Conservation (phyloP, 2,329 filamentous ascomycete species). For the Taxawa tesnikishii region DNA sequence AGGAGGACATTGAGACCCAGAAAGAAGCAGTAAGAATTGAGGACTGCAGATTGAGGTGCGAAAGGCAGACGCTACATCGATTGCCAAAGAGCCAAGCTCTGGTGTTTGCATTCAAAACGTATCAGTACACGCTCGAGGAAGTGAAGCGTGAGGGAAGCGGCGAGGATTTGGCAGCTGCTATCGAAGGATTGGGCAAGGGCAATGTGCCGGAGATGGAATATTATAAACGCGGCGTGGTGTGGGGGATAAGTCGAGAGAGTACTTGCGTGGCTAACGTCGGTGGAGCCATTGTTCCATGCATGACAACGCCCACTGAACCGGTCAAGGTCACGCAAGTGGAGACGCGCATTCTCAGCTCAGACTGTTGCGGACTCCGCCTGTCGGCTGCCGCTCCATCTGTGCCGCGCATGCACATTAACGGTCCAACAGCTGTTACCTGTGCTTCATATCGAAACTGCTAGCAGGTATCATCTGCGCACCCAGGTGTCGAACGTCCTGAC, state of each 20-base stretch:
- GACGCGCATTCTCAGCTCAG: too few species aligned
- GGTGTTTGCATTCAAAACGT: slow-evolving; percentile 52
- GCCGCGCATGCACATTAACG: too few species aligned
- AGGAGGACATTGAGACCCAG: slow-evolving; percentile 16
- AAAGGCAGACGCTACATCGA: slow-evolving; percentile 50
- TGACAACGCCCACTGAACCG: too few species aligned
- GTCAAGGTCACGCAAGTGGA: too few species aligned
- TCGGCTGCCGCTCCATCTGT: too few species aligned
- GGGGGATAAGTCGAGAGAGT: slow-evolving; percentile 44
- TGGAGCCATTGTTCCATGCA: too few species aligned
- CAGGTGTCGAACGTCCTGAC: too few species aligned
- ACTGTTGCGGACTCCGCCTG: too few species aligned
- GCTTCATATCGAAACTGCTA: too few species aligned
- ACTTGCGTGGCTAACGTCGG: slow-evolving; percentile 19
- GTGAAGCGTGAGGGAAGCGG: slow-evolving; percentile 45
- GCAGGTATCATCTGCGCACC: too few species aligned
- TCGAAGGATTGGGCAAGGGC: slow-evolving; percentile 46
- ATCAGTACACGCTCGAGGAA: slow-evolving; percentile 42
- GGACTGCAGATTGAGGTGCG: slow-evolving; percentile 38
- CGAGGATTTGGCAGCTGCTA: slow-evolving; percentile 41
- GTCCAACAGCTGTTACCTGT: too few species aligned
- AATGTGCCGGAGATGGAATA: slow-evolving; percentile 44
- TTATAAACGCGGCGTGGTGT: slow-evolving; percentile 47
- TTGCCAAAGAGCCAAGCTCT: slow-evolving; percentile 41
- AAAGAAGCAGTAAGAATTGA: slow-evolving; percentile 23